Percentiles rank a stretch among this genome's conserved stretches.
These are phyloP conservation scores for Rutstroemia sp. DNA, from an alignment of 2,329 filamentous ascomycete species.

Conservation along the genomic window DNA sequence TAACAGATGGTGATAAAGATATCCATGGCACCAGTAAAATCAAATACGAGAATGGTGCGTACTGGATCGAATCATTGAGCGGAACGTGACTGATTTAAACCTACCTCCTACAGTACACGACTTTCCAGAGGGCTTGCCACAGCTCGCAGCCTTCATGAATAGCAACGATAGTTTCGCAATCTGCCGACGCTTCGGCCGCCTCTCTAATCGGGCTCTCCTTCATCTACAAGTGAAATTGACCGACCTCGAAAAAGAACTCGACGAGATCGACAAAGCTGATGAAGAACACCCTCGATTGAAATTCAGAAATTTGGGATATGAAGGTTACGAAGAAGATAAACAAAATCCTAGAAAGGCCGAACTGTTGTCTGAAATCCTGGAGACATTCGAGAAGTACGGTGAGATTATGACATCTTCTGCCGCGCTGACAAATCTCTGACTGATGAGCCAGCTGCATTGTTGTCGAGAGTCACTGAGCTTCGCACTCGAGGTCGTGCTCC, in stretches of 20 bases:
- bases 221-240: not conserved
- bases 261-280: conserved; percentile 11
- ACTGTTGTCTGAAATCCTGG: conserved; percentile 3
- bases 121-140: conserved; percentile 11
- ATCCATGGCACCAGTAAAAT: not conserved
- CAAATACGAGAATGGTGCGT: not conserved
- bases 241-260: conserved; percentile 10
- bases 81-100: not conserved
- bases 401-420: not conserved
- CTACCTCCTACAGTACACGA: conserved; percentile 7
- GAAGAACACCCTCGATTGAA: not conserved
- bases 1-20: not conserved
- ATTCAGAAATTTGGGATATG: conserved; percentile 1
- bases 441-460: conserved; percentile 4
- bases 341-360: not conserved
- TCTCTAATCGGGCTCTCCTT: not conserved
- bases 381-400: too few species aligned
- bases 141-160: conserved; percentile 13
- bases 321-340: conserved; percentile 1
- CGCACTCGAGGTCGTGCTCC: not conserved
- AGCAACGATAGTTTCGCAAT: conserved; percentile 11
- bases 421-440: not conserved
- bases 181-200: conserved; percentile 11
- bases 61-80: not conserved
- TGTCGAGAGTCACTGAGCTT: not conserved